Percentiles rank a stretch among this genome's conserved stretches.
phyloP scores from a whole-genome alignment of 2,329 filamentous ascomycete genomes.

The Lizonia empirigonia region DNA sequence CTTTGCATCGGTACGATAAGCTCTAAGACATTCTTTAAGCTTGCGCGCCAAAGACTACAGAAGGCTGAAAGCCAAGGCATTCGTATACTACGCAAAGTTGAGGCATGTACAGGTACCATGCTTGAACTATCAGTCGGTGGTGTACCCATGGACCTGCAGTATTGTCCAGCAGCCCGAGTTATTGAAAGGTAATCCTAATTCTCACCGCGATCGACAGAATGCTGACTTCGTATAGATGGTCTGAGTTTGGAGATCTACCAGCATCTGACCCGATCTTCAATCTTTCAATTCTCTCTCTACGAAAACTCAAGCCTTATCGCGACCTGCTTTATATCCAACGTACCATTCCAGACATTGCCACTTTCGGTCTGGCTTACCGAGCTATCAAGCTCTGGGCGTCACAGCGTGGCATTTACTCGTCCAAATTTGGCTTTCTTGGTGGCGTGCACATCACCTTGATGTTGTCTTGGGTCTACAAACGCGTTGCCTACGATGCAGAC shows the following conservation, averaged over 20 bases:
- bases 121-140: constrained; percentile 65
- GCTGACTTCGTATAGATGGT: constrained; percentile 42
- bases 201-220: neutral
- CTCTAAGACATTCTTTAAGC: constrained; percentile 64
- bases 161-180: constrained; percentile 64
- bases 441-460: constrained; percentile 69
- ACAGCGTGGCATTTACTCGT: constrained; percentile 66
- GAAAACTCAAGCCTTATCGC: constrained; percentile 67
- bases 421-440: constrained; percentile 68
- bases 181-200: constrained; percentile 55
- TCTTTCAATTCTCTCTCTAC: constrained; percentile 61
- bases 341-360: constrained; percentile 63
- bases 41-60: constrained; percentile 62
- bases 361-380: constrained; percentile 65
- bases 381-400: constrained; percentile 68
- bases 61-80: constrained; percentile 54
- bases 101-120: constrained; percentile 66
- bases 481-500: constrained; percentile 27
- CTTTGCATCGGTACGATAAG: constrained; percentile 68
- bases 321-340: constrained; percentile 66
- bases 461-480: constrained; percentile 65
- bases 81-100: constrained; percentile 62
- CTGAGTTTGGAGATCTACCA: constrained; percentile 50
- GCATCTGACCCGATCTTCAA: constrained; percentile 61
- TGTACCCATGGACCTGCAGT: constrained; percentile 68